Evolutionary conservation across 371 early-diverging fungal genomes (phyloP).

Genomic region (Mucor piriformis): DNA sequence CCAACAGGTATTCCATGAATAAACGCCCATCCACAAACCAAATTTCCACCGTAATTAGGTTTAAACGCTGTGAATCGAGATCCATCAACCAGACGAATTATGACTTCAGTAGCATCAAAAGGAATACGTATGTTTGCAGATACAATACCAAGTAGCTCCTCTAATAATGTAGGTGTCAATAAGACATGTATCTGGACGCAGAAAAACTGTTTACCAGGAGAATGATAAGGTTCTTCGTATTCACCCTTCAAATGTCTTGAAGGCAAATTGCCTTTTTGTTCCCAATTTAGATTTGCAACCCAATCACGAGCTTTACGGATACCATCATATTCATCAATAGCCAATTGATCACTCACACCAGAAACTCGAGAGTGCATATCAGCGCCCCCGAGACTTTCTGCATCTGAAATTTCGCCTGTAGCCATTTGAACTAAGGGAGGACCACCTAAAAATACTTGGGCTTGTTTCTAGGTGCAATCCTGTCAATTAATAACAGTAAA

Average conservation of each 20-base stretch:
- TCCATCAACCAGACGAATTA: conserved; percentile 70
- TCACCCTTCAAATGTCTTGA: conserved; percentile 49
- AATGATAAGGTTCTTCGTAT: conserved; percentile 64
- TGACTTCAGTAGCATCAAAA: conserved; percentile 72
- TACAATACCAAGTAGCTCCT: conserved; percentile 69
- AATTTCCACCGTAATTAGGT: conserved; percentile 69
- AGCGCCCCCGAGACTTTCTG: conserved; percentile 76
- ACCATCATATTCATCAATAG: conserved; percentile 66
- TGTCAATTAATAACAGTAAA: background rate
- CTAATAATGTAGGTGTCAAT: conserved; percentile 6
- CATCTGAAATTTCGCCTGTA: conserved; percentile 74
- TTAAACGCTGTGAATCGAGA: conserved; percentile 69
- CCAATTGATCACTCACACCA: conserved; percentile 68
- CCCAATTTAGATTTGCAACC: conserved; percentile 67
- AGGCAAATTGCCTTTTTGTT: conserved; percentile 58
- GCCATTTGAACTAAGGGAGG: conserved; percentile 82
- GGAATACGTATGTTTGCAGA: conserved; percentile 70
- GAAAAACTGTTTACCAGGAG: conserved; percentile 32
- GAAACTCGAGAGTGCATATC: conserved; percentile 77
- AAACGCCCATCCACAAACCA: conserved; percentile 69
- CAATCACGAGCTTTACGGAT: conserved; percentile 72
- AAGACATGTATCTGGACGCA: background rate
- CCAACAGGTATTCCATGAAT: conserved; percentile 75
- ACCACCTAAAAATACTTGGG: conserved; percentile 76
- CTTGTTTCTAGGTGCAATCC: conserved; percentile 52